phyloP scores from a whole-genome alignment of 768 basidiomycete species.

The Hypholoma sublateritium region DNA sequence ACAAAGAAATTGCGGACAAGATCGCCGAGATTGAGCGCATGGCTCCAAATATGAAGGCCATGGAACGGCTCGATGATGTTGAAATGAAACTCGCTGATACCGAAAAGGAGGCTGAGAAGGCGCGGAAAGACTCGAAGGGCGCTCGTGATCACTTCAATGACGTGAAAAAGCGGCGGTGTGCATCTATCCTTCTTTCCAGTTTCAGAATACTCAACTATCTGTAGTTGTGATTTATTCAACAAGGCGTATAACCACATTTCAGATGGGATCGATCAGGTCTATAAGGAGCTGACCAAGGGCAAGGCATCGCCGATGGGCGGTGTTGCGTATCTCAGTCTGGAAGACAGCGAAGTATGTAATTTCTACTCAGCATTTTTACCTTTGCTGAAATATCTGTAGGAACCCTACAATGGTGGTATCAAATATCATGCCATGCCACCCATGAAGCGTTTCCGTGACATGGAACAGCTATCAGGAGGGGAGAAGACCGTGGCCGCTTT shows the following conservation, averaged over 20 bases:
- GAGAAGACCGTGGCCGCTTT: constrained; percentile 98
- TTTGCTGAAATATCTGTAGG: constrained; percentile 18
- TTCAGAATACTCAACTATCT: not conserved
- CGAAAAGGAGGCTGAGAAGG: constrained; percentile 90
- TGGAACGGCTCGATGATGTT: constrained; percentile 84
- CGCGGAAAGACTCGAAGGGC: constrained; percentile 82
- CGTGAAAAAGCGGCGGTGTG: constrained; percentile 77
- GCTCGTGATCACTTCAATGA: constrained; percentile 94
- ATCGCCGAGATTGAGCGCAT: constrained; percentile 85
- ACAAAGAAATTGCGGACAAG: constrained; percentile 69
- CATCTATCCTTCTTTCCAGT: not conserved
- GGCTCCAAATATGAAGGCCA: constrained; percentile 97
- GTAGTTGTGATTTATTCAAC: constrained; percentile 82
- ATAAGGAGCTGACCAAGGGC: constrained; percentile 97
- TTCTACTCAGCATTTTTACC: too few relatives aligned
- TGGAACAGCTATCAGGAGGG: constrained; percentile 98
- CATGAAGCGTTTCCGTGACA: constrained; percentile 98
- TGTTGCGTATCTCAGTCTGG: constrained; percentile 93
- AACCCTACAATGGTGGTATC: constrained; percentile 55
- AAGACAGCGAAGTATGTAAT: constrained; percentile 83
- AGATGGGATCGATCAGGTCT: constrained; percentile 91
- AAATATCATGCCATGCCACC: constrained; percentile 99
- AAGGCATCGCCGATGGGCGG: constrained; percentile 94
- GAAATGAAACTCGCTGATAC: constrained; percentile 84
- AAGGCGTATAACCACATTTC: constrained; percentile 96